Conservation (phyloP, 805 yeast species). For the Candida golubevii region DNA sequence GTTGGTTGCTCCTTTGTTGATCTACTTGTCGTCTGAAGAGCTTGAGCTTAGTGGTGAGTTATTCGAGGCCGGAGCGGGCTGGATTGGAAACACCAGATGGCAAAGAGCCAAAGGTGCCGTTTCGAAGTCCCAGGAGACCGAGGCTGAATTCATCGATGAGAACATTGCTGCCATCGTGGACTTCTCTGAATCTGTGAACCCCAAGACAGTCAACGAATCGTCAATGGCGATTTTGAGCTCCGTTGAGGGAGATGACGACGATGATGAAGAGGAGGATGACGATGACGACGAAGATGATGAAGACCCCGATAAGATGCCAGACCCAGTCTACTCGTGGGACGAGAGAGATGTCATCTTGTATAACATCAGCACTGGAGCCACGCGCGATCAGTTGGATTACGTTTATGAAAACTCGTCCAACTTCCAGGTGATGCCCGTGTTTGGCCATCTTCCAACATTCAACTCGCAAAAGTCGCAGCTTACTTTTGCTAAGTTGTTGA, state of each 20-base stretch:
- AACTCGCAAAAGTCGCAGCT: slow-evolving; percentile 52
- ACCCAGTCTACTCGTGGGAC: slow-evolving; percentile 52
- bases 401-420: slow-evolving; percentile 71
- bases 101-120: slow-evolving; percentile 87
- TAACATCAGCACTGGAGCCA: slow-evolving; percentile 88
- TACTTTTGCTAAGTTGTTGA: slow-evolving; percentile 58
- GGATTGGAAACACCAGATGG: slow-evolving; percentile 94
- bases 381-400: slow-evolving; percentile 68
- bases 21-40: slow-evolving; percentile 71
- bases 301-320: slow-evolving; percentile 32
- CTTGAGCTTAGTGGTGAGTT: slow-evolving; percentile 71
- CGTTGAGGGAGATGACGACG: slow-evolving; percentile 47
- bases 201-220: slow-evolving; percentile 67
- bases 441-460: slow-evolving; percentile 87
- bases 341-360: slow-evolving; percentile 75
- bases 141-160: slow-evolving; percentile 68
- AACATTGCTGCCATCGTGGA: slow-evolving; percentile 64
- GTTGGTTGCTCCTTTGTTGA: slow-evolving; percentile 87
- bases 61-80: slow-evolving; percentile 94
- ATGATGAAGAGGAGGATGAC: slow-evolving; percentile 29
- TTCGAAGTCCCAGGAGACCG: slow-evolving; percentile 45
- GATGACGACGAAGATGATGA: slow-evolving; percentile 38
- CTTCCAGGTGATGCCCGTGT: slow-evolving; percentile 84
- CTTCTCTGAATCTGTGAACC: slow-evolving; percentile 55
- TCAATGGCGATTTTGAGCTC: slow-evolving; percentile 72